Conservation (phyloP, 805 yeast genomes). For the Sungouiella blattae region DNA sequence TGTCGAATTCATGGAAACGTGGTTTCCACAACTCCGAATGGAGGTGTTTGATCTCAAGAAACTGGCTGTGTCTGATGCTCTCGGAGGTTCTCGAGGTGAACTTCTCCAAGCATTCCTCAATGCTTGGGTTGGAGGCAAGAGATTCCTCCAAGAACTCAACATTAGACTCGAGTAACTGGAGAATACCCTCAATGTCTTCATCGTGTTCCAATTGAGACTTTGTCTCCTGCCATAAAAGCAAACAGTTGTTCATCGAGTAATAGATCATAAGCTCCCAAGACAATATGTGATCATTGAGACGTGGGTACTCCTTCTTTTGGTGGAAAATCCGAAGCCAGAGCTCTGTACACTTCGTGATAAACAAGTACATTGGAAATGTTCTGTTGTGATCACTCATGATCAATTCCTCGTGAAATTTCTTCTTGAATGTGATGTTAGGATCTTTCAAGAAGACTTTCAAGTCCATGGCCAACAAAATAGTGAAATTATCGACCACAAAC, state of each 20-base stretch:
- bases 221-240: slow-evolving; percentile 65
- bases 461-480: slow-evolving; percentile 52
- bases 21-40: slow-evolving; percentile 43
- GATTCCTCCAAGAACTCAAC: slow-evolving; percentile 27
- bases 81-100: slow-evolving; percentile 42
- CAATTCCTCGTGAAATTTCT: slow-evolving; percentile 59
- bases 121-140: slow-evolving; percentile 16
- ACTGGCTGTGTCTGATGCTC: slow-evolving; percentile 53
- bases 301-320: slow-evolving; percentile 29
- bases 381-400: slow-evolving; percentile 53
- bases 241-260: slow-evolving; percentile 52
- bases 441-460: slow-evolving; percentile 52
- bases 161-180: slow-evolving; percentile 39
- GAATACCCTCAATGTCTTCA: slow-evolving; percentile 51
- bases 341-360: slow-evolving; percentile 31
- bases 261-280: slow-evolving; percentile 55
- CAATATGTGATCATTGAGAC: slow-evolving; percentile 38
- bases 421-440: slow-evolving; percentile 58
- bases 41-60: slow-evolving; percentile 34
- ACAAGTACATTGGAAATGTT: slow-evolving; percentile 48
- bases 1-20: slow-evolving; percentile 47
- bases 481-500: slow-evolving; percentile 42
- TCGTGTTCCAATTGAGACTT: slow-evolving; percentile 41
- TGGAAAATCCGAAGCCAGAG: slow-evolving; percentile 36
- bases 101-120: slow-evolving; percentile 45